Base-by-base conservation (phyloP, 2,329 filamentous ascomycete species). In the Malbranchea zuffiana region DNA sequence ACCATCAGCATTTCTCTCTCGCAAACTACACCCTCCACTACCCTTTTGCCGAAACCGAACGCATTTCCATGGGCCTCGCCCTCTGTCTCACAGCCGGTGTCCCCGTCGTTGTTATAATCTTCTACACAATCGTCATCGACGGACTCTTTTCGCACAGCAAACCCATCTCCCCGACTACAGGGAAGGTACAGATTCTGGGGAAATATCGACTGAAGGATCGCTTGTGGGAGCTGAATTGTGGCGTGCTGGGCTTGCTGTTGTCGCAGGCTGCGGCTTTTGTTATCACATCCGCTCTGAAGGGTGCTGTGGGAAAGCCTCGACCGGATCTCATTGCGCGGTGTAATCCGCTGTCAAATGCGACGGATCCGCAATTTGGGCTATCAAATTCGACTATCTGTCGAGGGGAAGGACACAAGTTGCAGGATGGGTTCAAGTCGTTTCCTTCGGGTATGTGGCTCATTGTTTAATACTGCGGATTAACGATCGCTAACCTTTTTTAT, bases 181-280 rank as follows among this genome's bases (percentile, higher is more conserved):
- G 53, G 6, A 57, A 61, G 44, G 56, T 56, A 32, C 60, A 55
- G 33, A 34, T 63, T 24, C 60, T 58, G 35, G 59, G 64, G 0
- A 67, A 61, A 35, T 72, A 74, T 48, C 59, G 65, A 25, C 63
- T 70, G 47, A 69, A 69, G 48, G 69, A 74, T 45, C 61, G 72
- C 13, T 50, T 75, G n/a, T 76, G 72, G 72, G 71, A 76, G 52
- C 56, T 75, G 48, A 76, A 76, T 47, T 75, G 72, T 46, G 72
- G 72, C 2, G 63, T 75, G 7, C 50, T 76, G 17, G 72, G 72
- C n/a, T 53, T 76, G 39, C 50, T 70, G 11, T 52, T 75, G 26
- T 65, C 69, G 20, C 67, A 72, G 39, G 67, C 61, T 10, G 55
- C 67, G n/a, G 66, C 69, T 0, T 75, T 75, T 49, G 65, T 72